Base-by-base conservation (phyloP, 768 basidiomycete species). In the Auriscalpium microsporum region DNA sequence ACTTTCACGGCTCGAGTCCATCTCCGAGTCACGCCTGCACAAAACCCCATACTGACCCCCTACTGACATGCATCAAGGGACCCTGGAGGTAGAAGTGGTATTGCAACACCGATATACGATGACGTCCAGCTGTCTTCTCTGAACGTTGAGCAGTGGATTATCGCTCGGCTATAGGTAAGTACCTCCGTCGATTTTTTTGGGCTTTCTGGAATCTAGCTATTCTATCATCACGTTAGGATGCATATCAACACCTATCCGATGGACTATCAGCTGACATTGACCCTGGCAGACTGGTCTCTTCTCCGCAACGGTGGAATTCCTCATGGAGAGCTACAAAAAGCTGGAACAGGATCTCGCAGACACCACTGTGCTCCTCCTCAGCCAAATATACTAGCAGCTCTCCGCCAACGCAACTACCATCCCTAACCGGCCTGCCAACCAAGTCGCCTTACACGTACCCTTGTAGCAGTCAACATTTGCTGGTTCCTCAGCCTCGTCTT, bases 161-260 rank as follows among this genome's bases (percentile, higher is more conserved):
- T 21, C 21, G 21, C 21, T 3, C 21, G 21, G 21, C 21, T 21
- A 21, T 21, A 1, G 21, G 21, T 21, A 3, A 21, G 21, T 1
- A 21, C 21, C 21, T 21, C 21, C 21, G 21, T 21, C 21, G 3
- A 21, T 21, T 21, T 21, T 21, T 21, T 21, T 21, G n/a, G n/a
- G 21, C 21, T 21, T 21, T 3, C 21, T 21, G 21, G 1, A 21
- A 21, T 21, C 21, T 21, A 21, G 21, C n/a, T n/a, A n/a, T n/a
- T n/a, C n/a, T n/a, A n/a, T n/a, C n/a, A n/a, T n/a, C n/a, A 61
- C 60, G 23, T 58, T 61, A n/a, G 60, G 3, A 42, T 61, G 46
- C 6, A 56, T 45, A 40, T 37, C 10, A 37, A 37, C 35, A 44
- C 48, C 8, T 45, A 1, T 45, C 8, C 42, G 11, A n/a, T 21